Evolutionary conservation across 805 yeast species (phyloP), one percentile per base, ranked within the genome.

Genomic region (Helenozyma rhizophorensis): DNA sequence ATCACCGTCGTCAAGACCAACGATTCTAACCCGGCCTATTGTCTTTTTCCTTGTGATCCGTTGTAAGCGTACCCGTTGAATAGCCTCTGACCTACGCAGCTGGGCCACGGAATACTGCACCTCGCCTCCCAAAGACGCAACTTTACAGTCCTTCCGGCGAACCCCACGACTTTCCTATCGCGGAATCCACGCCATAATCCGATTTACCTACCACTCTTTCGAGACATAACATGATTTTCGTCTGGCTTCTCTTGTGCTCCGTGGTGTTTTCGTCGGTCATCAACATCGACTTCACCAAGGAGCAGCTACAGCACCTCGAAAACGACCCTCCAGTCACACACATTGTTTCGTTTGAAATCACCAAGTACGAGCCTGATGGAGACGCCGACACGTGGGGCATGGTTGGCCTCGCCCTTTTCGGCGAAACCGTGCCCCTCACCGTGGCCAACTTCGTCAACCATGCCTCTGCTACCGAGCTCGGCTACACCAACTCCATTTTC

Each of bases 251-350:
- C 15, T 24, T 27, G 28, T 22, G 26, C 16, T 26, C 28, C 19
- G 14, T 32, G 10, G 31, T 27, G 21, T 14, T 23, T n/a, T 30
- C 33, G 11, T 21, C 29, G n/a, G 23, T 21, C 12, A 28, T 36
- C 9, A 28, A 45, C n/a, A 28, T 24, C 12, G 36, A 25, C n/a
- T 36, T 39, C 16, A 30, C 51, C 11, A 23, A 39, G 4, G 47
- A 45, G n/a, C 57, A 57, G 32, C 36, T 48, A 23, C 35, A 33
- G 27, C 37, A 37, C 24, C 34, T 58, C 11, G 26, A 39, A 13
- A 54, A 51, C n/a, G 80, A 76, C 41, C 80, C 80, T 1, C 50
- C 58, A 11, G 50, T 70, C 26, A 73, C 78, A 1, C 76, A 74
- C 46, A 53, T 56, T 23, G 72, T 76, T 3, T 42, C 45, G 11